Conservation (phyloP, 1,139 yeast genomes). For the Sugiyamaella xylanicola region DNA sequence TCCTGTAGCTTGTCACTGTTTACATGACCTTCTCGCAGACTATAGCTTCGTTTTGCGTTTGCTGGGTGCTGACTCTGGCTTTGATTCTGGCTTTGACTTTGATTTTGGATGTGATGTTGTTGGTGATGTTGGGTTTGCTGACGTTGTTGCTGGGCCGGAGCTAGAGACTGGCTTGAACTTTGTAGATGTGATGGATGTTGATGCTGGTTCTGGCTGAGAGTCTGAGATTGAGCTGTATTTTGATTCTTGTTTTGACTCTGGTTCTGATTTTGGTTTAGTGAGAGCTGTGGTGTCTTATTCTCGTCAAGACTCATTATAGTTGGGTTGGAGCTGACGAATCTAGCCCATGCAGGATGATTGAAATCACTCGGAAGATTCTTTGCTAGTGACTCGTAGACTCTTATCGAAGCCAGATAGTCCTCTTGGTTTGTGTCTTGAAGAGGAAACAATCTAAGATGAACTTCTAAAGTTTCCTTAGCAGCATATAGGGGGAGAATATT, state of each 20-base stretch:
- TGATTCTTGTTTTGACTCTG: not conserved
- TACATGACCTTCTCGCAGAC: not conserved
- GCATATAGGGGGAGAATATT: constrained; percentile 28
- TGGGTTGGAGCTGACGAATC: constrained; percentile 20
- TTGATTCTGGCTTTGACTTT: no score
- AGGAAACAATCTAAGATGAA: constrained; percentile 33
- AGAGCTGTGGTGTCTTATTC: not conserved
- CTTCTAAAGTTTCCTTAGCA: constrained; percentile 30
- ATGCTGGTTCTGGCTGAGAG: not conserved
- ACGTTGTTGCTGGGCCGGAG: not conserved
- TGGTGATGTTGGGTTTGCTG: not conserved
- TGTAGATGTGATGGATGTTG: not conserved
- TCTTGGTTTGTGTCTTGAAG: constrained; percentile 26
- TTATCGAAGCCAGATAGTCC: constrained; percentile 28
- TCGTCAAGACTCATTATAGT: not conserved
- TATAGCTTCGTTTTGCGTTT: not conserved
- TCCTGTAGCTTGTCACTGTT: not conserved
- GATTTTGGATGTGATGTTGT: not conserved
- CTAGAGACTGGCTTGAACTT: not conserved
- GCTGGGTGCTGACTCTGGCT: not conserved
- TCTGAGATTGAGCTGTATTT: not conserved
- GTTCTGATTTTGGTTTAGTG: not conserved
- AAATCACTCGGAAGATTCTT: constrained; percentile 27
- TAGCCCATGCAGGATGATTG: constrained; percentile 31
- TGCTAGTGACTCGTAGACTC: constrained; percentile 28